A percentile compares a stretch with the other conserved stretches of the same genome.
phyloP scores from a whole-genome alignment of 106 monocot genomes.

The Ottelia alismoides region DNA sequence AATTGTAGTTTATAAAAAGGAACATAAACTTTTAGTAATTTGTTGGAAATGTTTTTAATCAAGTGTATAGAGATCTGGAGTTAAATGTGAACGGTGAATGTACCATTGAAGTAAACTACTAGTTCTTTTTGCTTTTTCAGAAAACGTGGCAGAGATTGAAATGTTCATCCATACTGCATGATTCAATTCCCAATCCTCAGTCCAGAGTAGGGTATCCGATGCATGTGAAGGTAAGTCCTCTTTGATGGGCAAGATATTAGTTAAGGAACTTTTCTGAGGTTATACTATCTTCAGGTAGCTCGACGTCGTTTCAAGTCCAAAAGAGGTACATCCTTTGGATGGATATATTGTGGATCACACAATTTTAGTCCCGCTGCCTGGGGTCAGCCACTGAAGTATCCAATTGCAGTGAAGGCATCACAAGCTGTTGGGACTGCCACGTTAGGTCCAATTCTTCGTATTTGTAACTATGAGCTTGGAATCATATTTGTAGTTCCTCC shows the following conservation, averaged over 20 bases:
- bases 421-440: neutral
- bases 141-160: conserved; percentile 78
- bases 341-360: conserved; percentile 86
- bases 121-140: no score
- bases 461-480: conserved; percentile 91
- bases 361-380: conserved; percentile 94
- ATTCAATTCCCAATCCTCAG: conserved; percentile 67
- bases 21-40: no score
- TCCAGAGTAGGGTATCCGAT: conserved; percentile 69
- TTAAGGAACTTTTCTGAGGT: no score
- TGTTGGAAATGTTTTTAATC: no score
- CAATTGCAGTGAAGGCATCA: conserved; percentile 7
- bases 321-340: conserved; percentile 34
- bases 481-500: conserved; percentile 45
- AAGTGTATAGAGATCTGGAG: no score
- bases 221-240: conserved; percentile 89
- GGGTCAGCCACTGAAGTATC: conserved; percentile 37
- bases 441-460: conserved; percentile 25
- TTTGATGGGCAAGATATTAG: no score
- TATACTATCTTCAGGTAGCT: no score
- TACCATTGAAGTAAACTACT: no score
- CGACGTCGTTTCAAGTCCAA: conserved; percentile 52
- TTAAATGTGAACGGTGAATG: no score
- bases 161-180: conserved; percentile 39
- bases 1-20: no score